Conservation (phyloP, 2,329 filamentous ascomycete species). For the Arthrinium puccinioides region DNA sequence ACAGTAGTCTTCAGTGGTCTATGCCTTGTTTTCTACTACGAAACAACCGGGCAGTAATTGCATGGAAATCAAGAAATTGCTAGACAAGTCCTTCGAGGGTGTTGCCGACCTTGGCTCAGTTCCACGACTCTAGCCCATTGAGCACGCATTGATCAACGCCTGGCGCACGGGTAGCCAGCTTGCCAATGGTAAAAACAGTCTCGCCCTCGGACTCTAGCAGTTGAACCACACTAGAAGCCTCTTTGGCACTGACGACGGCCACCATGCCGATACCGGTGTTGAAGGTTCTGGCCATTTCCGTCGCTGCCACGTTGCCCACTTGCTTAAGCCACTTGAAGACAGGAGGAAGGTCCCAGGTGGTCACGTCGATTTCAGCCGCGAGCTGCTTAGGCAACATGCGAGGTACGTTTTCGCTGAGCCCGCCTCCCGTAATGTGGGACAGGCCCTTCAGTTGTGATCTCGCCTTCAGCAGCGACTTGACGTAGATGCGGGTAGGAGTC, state of each 20-base stretch:
- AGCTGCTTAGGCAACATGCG: constrained; percentile 79
- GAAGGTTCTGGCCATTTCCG: constrained; percentile 88
- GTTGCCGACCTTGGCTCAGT: constrained; percentile 13
- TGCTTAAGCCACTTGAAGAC: constrained; percentile 85
- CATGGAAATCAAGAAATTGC: too few species aligned
- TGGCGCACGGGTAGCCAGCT: constrained; percentile 53
- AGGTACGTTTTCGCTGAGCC: constrained; percentile 87
- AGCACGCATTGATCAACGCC: constrained; percentile 54
- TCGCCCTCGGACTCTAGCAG: constrained; percentile 64
- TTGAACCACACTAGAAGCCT: constrained; percentile 52
- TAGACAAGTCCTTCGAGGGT: too few species aligned
- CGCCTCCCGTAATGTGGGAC: constrained; percentile 94
- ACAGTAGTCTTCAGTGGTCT: too few species aligned
- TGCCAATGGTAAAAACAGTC: constrained; percentile 69
- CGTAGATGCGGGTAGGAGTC: constrained; percentile 90
- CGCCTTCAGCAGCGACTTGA: constrained; percentile 68
- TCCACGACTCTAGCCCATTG: constrained; percentile 44
- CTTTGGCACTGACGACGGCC: constrained; percentile 62
- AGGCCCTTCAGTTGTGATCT: constrained; percentile 73
- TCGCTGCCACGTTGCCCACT: constrained; percentile 60
- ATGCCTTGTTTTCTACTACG: too few species aligned
- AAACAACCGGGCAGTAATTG: too few species aligned
- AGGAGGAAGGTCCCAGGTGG: constrained; percentile 64
- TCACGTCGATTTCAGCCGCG: constrained; percentile 72
- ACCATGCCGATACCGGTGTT: constrained; percentile 97